Conservation (phyloP, 768 basidiomycete species). For the Xerocomellus intermedius region DNA sequence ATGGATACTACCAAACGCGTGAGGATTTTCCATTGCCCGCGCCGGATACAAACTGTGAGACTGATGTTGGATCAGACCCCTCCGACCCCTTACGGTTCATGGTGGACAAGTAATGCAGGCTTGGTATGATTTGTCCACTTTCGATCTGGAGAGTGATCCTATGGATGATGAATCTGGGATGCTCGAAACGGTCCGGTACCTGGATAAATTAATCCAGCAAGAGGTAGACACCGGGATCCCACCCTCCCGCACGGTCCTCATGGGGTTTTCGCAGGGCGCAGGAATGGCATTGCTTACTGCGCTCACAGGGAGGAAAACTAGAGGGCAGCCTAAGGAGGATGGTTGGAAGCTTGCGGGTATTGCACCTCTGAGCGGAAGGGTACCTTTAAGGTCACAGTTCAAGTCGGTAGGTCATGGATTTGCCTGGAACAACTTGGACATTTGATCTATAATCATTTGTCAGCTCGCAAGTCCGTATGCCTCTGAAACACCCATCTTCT, state of each 20-base stretch:
- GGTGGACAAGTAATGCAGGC: not conserved
- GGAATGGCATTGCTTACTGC: slow-evolving; percentile 5
- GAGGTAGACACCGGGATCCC: not conserved
- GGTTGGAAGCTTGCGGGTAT: not conserved
- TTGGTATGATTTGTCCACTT: not conserved
- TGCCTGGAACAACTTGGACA: not conserved
- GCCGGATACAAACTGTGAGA: not conserved
- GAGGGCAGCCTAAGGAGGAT: not conserved
- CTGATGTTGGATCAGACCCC: not conserved
- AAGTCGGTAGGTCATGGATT: not conserved
- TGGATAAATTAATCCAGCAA: not conserved
- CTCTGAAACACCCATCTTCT: not conserved
- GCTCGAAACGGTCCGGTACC: not conserved
- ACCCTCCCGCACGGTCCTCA: not conserved
- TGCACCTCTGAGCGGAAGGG: slow-evolving; percentile 1
- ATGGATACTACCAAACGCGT: not conserved
- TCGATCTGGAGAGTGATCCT: not conserved
- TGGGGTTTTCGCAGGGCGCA: slow-evolving; percentile 1
- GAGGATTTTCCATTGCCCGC: not conserved
- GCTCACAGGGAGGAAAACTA: not conserved
- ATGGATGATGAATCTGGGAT: not conserved
- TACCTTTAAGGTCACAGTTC: not conserved
- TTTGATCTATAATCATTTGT: not conserved
- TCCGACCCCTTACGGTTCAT: not conserved
- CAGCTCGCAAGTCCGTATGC: not conserved